Conservation (phyloP, 2,329 filamentous ascomycete species). For the Arthrocladium fulminans region DNA sequence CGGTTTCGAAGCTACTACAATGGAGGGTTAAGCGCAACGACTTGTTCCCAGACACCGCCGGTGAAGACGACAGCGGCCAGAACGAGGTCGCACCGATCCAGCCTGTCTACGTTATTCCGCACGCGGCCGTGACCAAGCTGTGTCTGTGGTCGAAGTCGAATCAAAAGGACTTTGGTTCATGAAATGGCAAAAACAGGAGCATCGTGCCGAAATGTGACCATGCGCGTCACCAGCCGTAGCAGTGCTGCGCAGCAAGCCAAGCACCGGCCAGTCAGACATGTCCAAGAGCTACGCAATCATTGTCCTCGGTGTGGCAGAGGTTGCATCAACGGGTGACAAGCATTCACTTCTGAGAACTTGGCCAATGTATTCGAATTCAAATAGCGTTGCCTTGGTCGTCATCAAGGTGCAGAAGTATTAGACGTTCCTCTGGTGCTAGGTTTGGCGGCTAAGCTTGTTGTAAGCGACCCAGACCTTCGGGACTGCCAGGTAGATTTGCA, state of each 20-base stretch:
- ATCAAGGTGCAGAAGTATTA: background rate
- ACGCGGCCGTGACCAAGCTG: slow-evolving; percentile 56
- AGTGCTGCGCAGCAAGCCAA: no score
- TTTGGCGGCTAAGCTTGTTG: background rate
- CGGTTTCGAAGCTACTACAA: slow-evolving; percentile 28
- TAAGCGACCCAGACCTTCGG: background rate
- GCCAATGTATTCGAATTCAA: no score
- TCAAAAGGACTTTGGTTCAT: slow-evolving; percentile 43
- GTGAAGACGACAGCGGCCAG: slow-evolving; percentile 36
- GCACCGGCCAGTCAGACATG: no score
- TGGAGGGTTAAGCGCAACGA: slow-evolving; percentile 29
- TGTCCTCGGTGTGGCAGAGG: no score
- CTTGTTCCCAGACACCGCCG: slow-evolving; percentile 27
- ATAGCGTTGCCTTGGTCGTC: no score
- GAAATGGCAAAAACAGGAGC: background rate
- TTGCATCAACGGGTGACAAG: no score
- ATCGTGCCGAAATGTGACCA: background rate
- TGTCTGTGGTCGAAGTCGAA: slow-evolving; percentile 56
- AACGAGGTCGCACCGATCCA: slow-evolving; percentile 49
- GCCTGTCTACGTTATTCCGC: slow-evolving; percentile 77
- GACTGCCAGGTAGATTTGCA: background rate
- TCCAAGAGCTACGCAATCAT: no score
- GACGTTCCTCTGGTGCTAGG: background rate
- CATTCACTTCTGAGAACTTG: no score
- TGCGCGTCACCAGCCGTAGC: background rate